Percentiles rank a stretch among this genome's conserved stretches.
phyloP scores from a whole-genome alignment of 1,284 basidiomycete genomes.

The Microbotryum violaceum region DNA sequence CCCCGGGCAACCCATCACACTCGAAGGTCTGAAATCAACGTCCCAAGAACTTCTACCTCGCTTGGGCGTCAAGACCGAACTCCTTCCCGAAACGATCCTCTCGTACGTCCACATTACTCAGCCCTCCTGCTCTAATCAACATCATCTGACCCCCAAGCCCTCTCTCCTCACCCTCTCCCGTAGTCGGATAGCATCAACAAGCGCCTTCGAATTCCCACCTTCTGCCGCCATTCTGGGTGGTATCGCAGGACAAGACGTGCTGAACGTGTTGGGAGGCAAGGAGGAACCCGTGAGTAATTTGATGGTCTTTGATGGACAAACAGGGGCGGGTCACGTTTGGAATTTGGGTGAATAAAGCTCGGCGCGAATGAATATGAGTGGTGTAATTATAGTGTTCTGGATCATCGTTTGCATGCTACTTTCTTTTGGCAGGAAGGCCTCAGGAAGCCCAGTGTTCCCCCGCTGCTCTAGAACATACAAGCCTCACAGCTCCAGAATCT shows the following conservation, averaged over 20 bases:
- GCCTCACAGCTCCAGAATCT: too few relatives aligned
- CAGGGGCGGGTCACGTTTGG: constrained; percentile 44
- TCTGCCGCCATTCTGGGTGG: constrained; percentile 90
- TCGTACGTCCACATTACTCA: constrained; percentile 1
- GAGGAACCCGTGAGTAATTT: constrained; percentile 90
- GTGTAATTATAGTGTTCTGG: too few relatives aligned
- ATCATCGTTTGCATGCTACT: too few relatives aligned
- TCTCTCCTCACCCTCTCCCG: background rate
- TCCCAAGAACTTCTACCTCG: background rate
- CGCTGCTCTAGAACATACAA: too few relatives aligned
- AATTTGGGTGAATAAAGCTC: constrained; percentile 7
- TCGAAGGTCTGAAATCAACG: too few relatives aligned
- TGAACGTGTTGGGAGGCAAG: constrained; percentile 80
- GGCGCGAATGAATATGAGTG: background rate
- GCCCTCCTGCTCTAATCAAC: background rate
- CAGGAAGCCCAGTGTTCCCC: too few relatives aligned
- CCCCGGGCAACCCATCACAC: too few relatives aligned
- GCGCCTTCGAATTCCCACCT: constrained; percentile 71
- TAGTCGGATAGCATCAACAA: constrained; percentile 15
- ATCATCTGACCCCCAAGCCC: background rate
- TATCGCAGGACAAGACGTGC: constrained; percentile 84
- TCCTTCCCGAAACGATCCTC: background rate
- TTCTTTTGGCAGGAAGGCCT: too few relatives aligned
- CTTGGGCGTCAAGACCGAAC: background rate
- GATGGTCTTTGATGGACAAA: constrained; percentile 76